phyloP scores from a whole-genome alignment of 768 basidiomycete genomes.

The Suillus decipiens region DNA sequence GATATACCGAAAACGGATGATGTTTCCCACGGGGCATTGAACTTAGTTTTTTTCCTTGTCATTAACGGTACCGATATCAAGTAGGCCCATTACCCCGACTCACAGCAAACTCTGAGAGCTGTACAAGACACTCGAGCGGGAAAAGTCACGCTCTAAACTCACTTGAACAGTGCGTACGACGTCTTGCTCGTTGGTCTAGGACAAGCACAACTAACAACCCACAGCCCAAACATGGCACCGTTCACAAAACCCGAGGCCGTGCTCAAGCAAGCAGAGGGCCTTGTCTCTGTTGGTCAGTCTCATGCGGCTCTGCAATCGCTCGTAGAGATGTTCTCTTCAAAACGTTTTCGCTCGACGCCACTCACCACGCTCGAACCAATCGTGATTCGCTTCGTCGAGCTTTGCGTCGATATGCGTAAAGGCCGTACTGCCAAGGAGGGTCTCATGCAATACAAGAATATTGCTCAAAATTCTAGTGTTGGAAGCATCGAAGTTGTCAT shows the following conservation, averaged over 20 bases:
- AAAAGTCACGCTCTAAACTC: neutral
- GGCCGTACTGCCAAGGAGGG: conserved; percentile 94
- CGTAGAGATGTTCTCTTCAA: conserved; percentile 90
- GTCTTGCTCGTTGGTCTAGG: neutral
- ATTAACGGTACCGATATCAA: conserved; percentile 6
- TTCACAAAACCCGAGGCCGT: conserved; percentile 90
- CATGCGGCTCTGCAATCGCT: conserved; percentile 89
- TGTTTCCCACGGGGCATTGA: conserved; percentile 11
- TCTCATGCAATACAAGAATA: conserved; percentile 97
- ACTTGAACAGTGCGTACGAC: neutral
- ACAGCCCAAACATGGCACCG: conserved; percentile 66
- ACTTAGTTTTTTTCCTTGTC: conserved; percentile 15
- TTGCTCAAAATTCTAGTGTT: conserved; percentile 91
- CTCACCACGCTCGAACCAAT: conserved; percentile 91
- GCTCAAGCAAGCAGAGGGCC: conserved; percentile 91
- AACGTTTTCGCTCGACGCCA: conserved; percentile 92
- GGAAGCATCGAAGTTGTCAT: conserved; percentile 91
- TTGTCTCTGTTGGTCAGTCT: conserved; percentile 88
- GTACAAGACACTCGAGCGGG: neutral
- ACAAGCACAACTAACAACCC: neutral
- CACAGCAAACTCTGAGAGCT: conserved; percentile 8
- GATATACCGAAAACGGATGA: neutral
- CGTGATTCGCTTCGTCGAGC: conserved; percentile 92
- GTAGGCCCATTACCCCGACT: conserved; percentile 5
- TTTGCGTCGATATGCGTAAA: conserved; percentile 94